Evolutionary conservation across 2,329 filamentous ascomycete genomes (phyloP).

Genomic region (Cytospora schulzeri): DNA sequence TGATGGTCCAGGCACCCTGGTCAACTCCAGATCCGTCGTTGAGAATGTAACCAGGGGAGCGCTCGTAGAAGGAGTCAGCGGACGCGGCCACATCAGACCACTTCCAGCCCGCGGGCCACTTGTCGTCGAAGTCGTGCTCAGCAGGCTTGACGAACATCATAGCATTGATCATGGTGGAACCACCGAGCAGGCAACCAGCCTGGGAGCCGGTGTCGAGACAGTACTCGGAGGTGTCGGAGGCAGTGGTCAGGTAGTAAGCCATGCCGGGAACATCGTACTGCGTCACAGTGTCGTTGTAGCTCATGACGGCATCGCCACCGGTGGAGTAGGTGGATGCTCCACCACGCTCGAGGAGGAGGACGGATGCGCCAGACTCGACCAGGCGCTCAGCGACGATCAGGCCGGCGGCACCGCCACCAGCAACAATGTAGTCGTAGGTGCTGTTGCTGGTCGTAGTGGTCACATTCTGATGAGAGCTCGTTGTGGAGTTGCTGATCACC

Average conservation of each 20-base stretch:
- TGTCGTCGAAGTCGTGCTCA: constrained; percentile 36
- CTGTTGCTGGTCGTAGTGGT: constrained; percentile 36
- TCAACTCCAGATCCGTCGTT: constrained; percentile 32
- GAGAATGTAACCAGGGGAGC: constrained; percentile 33
- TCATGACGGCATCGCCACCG: constrained; percentile 36
- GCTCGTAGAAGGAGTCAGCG: constrained; percentile 34
- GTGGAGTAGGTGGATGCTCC: constrained; percentile 37
- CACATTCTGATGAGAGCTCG: constrained; percentile 26
- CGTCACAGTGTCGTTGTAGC: constrained; percentile 40
- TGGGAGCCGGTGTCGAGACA: constrained; percentile 41
- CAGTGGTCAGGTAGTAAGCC: constrained; percentile 32
- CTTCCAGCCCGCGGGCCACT: constrained; percentile 38
- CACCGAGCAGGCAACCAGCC: constrained; percentile 43
- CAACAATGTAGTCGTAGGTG: constrained; percentile 45
- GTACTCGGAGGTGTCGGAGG: constrained; percentile 32
- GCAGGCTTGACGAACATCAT: constrained; percentile 40
- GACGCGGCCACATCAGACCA: constrained; percentile 34
- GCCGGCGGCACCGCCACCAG: constrained; percentile 42
- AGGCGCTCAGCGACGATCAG: constrained; percentile 41
- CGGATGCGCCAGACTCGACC: constrained; percentile 40
- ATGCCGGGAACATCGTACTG: constrained; percentile 38
- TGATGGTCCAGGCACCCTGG: constrained; percentile 26
- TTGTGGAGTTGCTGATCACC: constrained; percentile 15
- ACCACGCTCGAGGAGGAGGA: constrained; percentile 44
- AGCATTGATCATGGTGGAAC: constrained; percentile 40